Evolutionary conservation across 805 yeast species (phyloP), one percentile per base, ranked within the genome.

Genomic region (Candida glaebosa): DNA sequence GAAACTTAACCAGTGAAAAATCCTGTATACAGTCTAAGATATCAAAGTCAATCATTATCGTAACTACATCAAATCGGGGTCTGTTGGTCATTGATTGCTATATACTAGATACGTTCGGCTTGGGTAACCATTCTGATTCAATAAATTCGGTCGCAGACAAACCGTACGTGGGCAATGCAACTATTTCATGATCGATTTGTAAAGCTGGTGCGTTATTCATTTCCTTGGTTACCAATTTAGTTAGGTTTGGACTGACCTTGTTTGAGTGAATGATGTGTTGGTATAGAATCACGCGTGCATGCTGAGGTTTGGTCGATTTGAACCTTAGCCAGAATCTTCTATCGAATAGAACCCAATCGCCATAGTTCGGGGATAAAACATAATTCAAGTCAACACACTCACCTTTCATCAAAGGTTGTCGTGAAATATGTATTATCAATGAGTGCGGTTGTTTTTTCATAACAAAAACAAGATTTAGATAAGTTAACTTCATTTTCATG

Each of bases 281-380:
- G 31, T 51, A 58, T 3, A 60, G 56, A 9, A 43, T 43, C 9
- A 55, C 41, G 16, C 43, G 33, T 5, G 45, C 18, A 2, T 17
- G 24, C 5, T 16, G n/a, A 12, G 32, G 22, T 5, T 33, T 19
- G 7, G n/a, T 31, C 26, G 31, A 32, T 19, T 37, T 47, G 25
- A 51, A 36, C 18, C 61, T 40, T 16, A 71, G 40, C 74, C 74
- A 68, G 40, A 56, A 69, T 36, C 74, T 51, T 40, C 64, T 57
- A 43, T 73, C 78, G 47, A 62, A 73, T 2, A 64, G 45, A 3
- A 56, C 19, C 69, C 72, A 65, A 1, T 53, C 50, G n/a, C 60
- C 39, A 56, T 63, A 49, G 0, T 51, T 43, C 5, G 33, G 18
- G 8, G 31, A 16, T 8, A 36, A 2, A 2, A 17, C 14, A 3